Evolutionary conservation across 75 land plant species (phyloP).

Genomic region (Selaginella tamariscina): DNA sequence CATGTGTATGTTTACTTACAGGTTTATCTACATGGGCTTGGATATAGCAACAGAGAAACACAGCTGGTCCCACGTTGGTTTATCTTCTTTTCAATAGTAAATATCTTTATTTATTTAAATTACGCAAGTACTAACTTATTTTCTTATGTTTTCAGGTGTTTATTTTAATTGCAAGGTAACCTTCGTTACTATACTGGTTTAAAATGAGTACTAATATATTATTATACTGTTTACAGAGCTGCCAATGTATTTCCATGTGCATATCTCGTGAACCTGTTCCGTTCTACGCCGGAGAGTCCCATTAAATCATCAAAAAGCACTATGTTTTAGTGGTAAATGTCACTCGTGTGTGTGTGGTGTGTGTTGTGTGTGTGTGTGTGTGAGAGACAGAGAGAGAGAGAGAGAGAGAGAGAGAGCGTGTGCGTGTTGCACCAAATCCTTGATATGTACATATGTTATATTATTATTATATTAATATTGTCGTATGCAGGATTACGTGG

Average conservation of each 20-base stretch:
- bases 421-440: too few relatives aligned
- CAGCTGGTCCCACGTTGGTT: conserved; percentile 98
- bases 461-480: too few relatives aligned
- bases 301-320: conserved; percentile 88
- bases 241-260: conserved; percentile 96
- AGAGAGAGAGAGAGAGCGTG: too few relatives aligned
- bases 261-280: conserved; percentile 66
- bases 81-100: conserved; percentile 97
- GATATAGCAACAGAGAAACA: conserved; percentile 94
- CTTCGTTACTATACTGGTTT: conserved; percentile 1
- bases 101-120: conserved; percentile 26
- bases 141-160: conserved; percentile 36
- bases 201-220: not conserved
- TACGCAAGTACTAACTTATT: not conserved
- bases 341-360: too few relatives aligned
- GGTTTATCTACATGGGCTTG: conserved; percentile 98
- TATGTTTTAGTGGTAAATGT: conserved; percentile 87
- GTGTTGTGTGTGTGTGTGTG: too few relatives aligned
- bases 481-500: conserved; percentile 70
- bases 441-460: too few relatives aligned
- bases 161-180: conserved; percentile 81
- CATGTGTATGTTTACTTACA: conserved; percentile 21
- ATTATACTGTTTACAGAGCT: conserved; percentile 40
- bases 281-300: conserved; percentile 73
- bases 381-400: too few relatives aligned